A percentile compares a stretch with the other conserved stretches of the same genome.
These are phyloP conservation scores for Exophiala alcalophila DNA, from an alignment of 2,329 filamentous ascomycete genomes.

Conservation along the genomic window DNA sequence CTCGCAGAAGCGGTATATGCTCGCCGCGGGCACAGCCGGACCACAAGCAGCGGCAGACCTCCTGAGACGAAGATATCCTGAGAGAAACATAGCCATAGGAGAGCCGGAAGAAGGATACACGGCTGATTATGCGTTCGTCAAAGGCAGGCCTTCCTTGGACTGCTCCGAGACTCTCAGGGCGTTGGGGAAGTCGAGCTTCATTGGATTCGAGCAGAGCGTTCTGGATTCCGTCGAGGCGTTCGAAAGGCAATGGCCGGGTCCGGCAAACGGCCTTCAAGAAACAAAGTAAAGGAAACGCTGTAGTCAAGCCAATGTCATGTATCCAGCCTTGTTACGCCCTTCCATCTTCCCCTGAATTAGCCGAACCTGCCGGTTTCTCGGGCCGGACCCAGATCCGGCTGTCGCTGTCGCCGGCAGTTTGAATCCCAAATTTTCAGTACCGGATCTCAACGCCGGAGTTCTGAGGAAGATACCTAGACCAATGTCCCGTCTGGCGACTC, in stretches of 20 bases:
- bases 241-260: conserved; percentile 24
- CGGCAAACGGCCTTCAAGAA: conserved; percentile 17
- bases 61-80: conserved; percentile 21
- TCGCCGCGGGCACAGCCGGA: conserved; percentile 28
- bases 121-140: conserved; percentile 18
- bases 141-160: conserved; percentile 14
- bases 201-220: conserved; percentile 25
- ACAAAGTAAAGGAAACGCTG: too few species aligned
- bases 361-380: too few species aligned
- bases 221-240: conserved; percentile 28
- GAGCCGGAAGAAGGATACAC: conserved; percentile 25
- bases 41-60: conserved; percentile 31
- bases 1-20: conserved; percentile 27
- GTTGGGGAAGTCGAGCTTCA: conserved; percentile 25
- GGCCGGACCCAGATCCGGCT: too few species aligned
- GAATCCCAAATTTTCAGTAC: too few species aligned
- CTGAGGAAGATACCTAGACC: too few species aligned
- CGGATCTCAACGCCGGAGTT: too few species aligned
- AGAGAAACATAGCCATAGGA: conserved; percentile 25
- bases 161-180: conserved; percentile 25
- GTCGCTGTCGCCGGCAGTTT: too few species aligned
- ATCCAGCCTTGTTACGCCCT: too few species aligned
- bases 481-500: too few species aligned
- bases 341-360: too few species aligned
- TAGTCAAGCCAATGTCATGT: too few species aligned